phyloP scores from a whole-genome alignment of 139 green algal genomes.

The Tetraselmis striata region DNA sequence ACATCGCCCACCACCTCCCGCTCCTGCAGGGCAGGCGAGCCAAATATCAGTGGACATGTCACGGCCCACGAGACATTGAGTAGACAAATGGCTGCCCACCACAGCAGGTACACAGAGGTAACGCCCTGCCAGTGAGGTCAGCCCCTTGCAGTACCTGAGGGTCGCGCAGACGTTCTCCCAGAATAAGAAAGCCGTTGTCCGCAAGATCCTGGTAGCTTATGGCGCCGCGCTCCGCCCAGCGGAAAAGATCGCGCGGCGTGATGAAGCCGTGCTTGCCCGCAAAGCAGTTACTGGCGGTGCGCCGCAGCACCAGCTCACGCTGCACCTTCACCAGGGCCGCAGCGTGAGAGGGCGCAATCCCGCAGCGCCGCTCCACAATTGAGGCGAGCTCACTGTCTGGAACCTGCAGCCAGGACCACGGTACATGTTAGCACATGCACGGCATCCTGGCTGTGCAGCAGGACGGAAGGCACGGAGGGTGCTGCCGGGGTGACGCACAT shows the following conservation, averaged over 20 bases:
- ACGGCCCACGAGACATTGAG: no score
- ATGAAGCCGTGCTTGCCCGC: slow-evolving; percentile 93
- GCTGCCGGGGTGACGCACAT: no score
- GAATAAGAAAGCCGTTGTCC: slow-evolving; percentile 51
- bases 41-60: no score
- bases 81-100: no score
- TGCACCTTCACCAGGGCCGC: slow-evolving; percentile 82
- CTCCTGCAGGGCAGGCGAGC: no score
- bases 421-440: not conserved
- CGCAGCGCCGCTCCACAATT: slow-evolving; percentile 80
- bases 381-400: slow-evolving; percentile 83
- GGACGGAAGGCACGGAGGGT: no score
- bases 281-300: slow-evolving; percentile 73
- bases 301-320: slow-evolving; percentile 81
- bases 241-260: slow-evolving; percentile 94
- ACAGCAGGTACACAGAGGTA: no score
- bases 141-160: no score
- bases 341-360: slow-evolving; percentile 71
- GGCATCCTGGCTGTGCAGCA: no score
- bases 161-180: not conserved
- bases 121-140: no score
- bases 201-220: slow-evolving; percentile 83
- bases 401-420: slow-evolving; percentile 34
- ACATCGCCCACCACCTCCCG: slow-evolving; percentile 62
- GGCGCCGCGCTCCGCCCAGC: slow-evolving; percentile 72